Percentiles rank a stretch among this genome's conserved stretches.
Evolutionary conservation across 306 rosid genomes (phyloP).

Genomic region (Cicer chorassanicum): DNA sequence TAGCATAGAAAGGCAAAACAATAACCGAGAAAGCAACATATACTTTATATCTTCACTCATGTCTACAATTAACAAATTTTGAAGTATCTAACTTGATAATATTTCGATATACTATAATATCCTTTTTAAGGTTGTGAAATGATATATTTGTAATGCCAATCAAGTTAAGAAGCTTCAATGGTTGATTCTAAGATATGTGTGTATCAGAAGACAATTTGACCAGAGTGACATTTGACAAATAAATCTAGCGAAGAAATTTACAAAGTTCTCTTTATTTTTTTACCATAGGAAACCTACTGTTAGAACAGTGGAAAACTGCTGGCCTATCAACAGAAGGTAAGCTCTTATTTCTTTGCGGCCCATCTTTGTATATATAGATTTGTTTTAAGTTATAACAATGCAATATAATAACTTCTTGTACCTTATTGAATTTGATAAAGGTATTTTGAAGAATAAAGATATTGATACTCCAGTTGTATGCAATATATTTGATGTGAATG

Average conservation of each 20-base stretch:
- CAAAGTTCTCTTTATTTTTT: conserved; percentile 19
- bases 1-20: background rate
- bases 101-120: background rate
- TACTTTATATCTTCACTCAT: background rate
- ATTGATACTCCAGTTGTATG: conserved; percentile 83
- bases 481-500: conserved; percentile 70
- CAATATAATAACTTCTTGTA: conserved; percentile 18
- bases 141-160: conserved; percentile 2
- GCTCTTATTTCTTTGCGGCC: conserved; percentile 24
- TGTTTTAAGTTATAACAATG: background rate
- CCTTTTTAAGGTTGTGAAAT: conserved; percentile 28
- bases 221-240: conserved; percentile 18
- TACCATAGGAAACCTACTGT: conserved; percentile 66
- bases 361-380: conserved; percentile 30
- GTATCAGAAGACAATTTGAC: conserved; percentile 30
- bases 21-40: background rate
- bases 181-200: conserved; percentile 13
- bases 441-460: conserved; percentile 70
- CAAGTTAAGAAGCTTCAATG: background rate
- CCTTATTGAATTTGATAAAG: conserved; percentile 53
- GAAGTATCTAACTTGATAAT: conserved; percentile 2
- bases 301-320: conserved; percentile 78
- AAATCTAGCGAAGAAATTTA: conserved; percentile 27
- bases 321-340: conserved; percentile 75
- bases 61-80: conserved; percentile 3